Evolutionary conservation across 768 basidiomycete species (phyloP).

Genomic region (Mrakia gelida): DNA sequence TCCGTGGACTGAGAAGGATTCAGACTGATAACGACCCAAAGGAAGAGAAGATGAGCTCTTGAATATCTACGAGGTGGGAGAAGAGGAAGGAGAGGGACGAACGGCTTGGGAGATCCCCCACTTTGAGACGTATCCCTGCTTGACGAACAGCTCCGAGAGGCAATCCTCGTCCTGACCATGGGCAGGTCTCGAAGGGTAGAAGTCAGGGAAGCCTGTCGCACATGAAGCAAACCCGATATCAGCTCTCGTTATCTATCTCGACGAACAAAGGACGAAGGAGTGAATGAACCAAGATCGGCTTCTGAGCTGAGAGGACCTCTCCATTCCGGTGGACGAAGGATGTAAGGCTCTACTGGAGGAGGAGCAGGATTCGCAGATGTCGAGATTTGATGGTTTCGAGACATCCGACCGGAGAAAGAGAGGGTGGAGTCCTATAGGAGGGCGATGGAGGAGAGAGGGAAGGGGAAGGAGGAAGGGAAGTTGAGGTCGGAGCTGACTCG

Average conservation of each 20-base stretch:
- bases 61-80: background rate
- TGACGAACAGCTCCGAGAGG: conserved; percentile 37
- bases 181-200: conserved; percentile 35
- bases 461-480: background rate
- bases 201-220: conserved; percentile 34
- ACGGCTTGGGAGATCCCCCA: conserved; percentile 30
- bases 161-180: conserved; percentile 39
- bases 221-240: too few relatives aligned
- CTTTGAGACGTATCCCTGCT: conserved; percentile 35
- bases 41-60: conserved; percentile 3
- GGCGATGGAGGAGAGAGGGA: background rate
- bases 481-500: background rate
- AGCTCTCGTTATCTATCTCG: too few relatives aligned
- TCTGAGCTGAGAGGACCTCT: conserved; percentile 14
- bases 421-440: background rate
- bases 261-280: background rate
- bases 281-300: conserved; percentile 19
- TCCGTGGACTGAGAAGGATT: conserved; percentile 39
- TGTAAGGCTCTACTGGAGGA: conserved; percentile 1
- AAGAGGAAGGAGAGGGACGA: background rate
- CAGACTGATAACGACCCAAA: conserved; percentile 32
- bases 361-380: conserved; percentile 12
- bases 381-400: conserved; percentile 4
- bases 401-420: background rate
- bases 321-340: conserved; percentile 22